phyloP scores from a whole-genome alignment of 768 basidiomycete genomes.

The Dictyophora rubrovolvata region DNA sequence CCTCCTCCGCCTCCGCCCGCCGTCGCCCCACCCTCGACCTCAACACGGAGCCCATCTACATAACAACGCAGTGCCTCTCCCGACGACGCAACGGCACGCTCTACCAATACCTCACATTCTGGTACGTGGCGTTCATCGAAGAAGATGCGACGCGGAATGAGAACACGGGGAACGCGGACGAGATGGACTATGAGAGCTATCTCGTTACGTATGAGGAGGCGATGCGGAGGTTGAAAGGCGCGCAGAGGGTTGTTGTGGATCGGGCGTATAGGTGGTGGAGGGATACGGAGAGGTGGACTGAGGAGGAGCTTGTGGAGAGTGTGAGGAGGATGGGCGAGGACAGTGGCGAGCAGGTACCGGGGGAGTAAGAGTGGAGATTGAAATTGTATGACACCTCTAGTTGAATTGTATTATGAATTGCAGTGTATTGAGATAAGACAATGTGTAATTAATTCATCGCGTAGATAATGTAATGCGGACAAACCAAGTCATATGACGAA shows the following conservation, averaged over 20 bases:
- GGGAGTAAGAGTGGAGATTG: neutral
- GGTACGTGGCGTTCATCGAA: slow-evolving; percentile 45
- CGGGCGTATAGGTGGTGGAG: neutral
- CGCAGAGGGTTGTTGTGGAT: neutral
- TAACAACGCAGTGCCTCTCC: neutral
- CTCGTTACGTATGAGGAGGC: slow-evolving; percentile 39
- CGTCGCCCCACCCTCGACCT: neutral
- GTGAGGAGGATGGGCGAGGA: neutral
- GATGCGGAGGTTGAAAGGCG: neutral
- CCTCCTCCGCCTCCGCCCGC: slow-evolving; percentile 3
- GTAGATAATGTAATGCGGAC: neutral
- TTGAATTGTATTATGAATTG: too few relatives aligned
- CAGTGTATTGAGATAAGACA: neutral
- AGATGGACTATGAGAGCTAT: slow-evolving; percentile 35
- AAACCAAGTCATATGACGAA: neutral
- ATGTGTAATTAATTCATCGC: neutral
- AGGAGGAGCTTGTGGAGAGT: neutral
- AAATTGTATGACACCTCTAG: neutral
- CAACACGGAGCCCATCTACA: slow-evolving; percentile 9
- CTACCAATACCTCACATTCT: slow-evolving; percentile 41
- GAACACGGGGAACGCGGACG: slow-evolving; percentile 50
- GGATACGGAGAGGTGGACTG: neutral
- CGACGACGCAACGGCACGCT: neutral
- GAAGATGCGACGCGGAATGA: slow-evolving; percentile 38
- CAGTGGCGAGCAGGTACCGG: neutral